Evolutionary conservation across 805 yeast species (phyloP).

Genomic region (Saccharomycopsis fodiens): DNA sequence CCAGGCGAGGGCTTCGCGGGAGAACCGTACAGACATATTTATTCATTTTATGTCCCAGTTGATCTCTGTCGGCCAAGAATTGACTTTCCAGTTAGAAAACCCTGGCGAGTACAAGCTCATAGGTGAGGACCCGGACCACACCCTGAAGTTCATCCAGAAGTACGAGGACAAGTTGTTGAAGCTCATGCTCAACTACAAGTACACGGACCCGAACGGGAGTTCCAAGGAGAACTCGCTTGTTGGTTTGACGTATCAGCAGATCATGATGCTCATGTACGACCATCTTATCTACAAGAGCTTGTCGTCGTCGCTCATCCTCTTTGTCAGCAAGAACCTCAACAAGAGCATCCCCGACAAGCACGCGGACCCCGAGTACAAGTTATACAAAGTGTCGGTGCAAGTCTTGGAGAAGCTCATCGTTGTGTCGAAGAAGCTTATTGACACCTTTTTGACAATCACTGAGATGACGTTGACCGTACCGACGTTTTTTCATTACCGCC

Average conservation of each 20-base stretch:
- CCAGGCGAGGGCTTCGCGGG: background rate
- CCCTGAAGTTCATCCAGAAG: constrained; percentile 8
- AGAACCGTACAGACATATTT: constrained; percentile 31
- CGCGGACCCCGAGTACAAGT: constrained; percentile 1
- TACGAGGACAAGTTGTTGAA: constrained; percentile 36
- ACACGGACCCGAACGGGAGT: constrained; percentile 28
- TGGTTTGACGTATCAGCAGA: constrained; percentile 41
- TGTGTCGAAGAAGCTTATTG: constrained; percentile 39
- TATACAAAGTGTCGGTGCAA: constrained; percentile 12
- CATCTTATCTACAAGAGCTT: constrained; percentile 39
- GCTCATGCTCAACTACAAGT: constrained; percentile 32
- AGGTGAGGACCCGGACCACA: constrained; percentile 6
- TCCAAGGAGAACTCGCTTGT: constrained; percentile 34
- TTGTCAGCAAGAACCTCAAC: constrained; percentile 10
- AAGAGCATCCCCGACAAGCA: constrained; percentile 2
- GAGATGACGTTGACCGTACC: constrained; percentile 36
- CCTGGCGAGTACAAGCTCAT: background rate
- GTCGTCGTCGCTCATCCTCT: constrained; percentile 20
- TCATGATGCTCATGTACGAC: constrained; percentile 45
- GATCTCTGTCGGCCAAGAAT: constrained; percentile 42
- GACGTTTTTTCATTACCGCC: constrained; percentile 45
- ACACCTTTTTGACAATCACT: constrained; percentile 36
- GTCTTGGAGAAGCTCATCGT: constrained; percentile 34
- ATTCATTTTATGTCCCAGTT: constrained; percentile 38
- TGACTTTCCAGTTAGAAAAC: background rate